These are phyloP conservation scores for Botrytis squamosa DNA, from an alignment of 2,329 filamentous ascomycete genomes.

Conservation along the genomic window DNA sequence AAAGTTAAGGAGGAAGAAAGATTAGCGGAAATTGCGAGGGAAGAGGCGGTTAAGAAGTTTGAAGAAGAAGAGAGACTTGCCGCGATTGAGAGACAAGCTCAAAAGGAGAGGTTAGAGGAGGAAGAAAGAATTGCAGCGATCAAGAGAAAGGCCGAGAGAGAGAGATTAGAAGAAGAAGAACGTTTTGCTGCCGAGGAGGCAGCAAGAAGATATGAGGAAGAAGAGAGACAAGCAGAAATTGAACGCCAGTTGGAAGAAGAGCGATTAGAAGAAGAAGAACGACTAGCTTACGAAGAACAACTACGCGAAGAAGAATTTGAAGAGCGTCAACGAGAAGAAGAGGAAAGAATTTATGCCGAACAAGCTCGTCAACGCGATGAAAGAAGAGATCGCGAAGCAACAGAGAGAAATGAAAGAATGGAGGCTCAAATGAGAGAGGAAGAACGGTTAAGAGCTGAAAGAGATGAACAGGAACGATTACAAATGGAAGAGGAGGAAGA, in stretches of 20 bases:
- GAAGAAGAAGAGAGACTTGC: conserved; percentile 14
- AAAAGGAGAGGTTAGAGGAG: conserved; percentile 6
- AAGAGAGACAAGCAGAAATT: conserved; percentile 9
- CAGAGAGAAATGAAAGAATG: conserved; percentile 5
- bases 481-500: conserved; percentile 21
- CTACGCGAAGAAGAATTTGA: conserved; percentile 15
- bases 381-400: conserved; percentile 5
- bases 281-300: conserved; percentile 13
- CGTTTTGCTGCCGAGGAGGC: conserved; percentile 15
- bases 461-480: conserved; percentile 18
- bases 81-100: neutral
- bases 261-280: conserved; percentile 10
- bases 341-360: conserved; percentile 18
- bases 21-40: conserved; percentile 4
- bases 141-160: neutral
- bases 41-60: conserved; percentile 1
- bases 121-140: conserved; percentile 5
- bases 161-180: conserved; percentile 9
- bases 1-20: conserved; percentile 19
- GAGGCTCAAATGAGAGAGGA: conserved; percentile 8
- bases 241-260: conserved; percentile 12
- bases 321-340: conserved; percentile 4
- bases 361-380: conserved; percentile 15
- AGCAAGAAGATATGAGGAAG: conserved; percentile 1
- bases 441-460: conserved; percentile 7